Evolutionary conservation across 2,329 filamentous ascomycete genomes (phyloP).

Genomic region (Phyllosticta citrichinensis): DNA sequence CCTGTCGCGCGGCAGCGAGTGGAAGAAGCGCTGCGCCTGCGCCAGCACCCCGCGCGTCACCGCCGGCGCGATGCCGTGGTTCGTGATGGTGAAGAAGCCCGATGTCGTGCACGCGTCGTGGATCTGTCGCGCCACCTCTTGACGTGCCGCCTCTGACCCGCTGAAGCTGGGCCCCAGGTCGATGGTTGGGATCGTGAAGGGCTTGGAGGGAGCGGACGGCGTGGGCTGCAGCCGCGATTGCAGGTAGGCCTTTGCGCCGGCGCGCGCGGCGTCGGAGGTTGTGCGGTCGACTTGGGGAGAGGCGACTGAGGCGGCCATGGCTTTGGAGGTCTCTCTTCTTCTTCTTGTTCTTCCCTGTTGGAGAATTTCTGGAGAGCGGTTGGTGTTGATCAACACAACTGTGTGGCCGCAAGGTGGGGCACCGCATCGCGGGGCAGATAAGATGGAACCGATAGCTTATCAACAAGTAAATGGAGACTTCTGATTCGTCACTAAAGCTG

Average conservation of each 20-base stretch:
- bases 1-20: conserved; percentile 20
- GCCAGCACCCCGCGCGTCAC: conserved; percentile 23
- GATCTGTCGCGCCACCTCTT: conserved; percentile 29
- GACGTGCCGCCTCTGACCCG: conserved; percentile 19
- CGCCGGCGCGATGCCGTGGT: conserved; percentile 24
- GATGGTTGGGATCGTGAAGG: conserved; percentile 29
- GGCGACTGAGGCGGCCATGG: conserved; percentile 3
- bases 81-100: conserved; percentile 33
- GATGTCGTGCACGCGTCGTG: conserved; percentile 28
- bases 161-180: conserved; percentile 30
- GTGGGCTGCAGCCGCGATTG: background rate
- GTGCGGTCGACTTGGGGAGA: conserved; percentile 2
- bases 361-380: background rate
- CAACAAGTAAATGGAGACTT: background rate
- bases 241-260: conserved; percentile 4
- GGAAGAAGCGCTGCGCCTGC: conserved; percentile 29
- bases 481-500: background rate
- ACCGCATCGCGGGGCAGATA: background rate
- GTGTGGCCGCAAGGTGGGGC: background rate
- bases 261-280: conserved; percentile 6
- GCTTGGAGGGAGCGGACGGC: background rate
- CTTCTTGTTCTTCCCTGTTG: background rate
- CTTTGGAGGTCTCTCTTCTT: background rate
- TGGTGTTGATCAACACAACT: background rate
- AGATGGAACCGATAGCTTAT: background rate